These are phyloP conservation scores for Sodiomyces alkalinus DNA, from an alignment of 2,329 filamentous ascomycete genomes.

Conservation along the genomic window DNA sequence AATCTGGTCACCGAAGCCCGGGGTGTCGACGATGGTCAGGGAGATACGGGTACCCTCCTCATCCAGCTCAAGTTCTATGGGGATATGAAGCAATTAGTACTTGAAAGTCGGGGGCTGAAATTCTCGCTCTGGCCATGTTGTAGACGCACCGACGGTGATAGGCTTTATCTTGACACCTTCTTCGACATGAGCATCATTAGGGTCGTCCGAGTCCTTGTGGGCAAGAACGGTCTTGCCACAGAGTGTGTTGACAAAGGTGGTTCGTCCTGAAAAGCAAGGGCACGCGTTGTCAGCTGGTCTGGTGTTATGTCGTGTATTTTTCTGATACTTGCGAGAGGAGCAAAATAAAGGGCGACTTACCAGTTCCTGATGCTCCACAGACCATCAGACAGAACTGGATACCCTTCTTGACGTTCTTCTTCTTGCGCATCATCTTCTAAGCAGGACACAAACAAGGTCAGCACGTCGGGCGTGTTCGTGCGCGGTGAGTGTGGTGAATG, in stretches of 20 bases:
- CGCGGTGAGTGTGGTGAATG: too few relatives aligned
- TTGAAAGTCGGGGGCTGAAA: neutral
- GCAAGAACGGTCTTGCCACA: conserved; percentile 86
- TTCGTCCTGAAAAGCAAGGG: conserved; percentile 78
- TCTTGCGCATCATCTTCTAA: conserved; percentile 92
- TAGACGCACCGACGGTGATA: conserved; percentile 69
- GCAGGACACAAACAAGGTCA: too few relatives aligned
- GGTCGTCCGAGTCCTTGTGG: conserved; percentile 88
- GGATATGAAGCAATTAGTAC: conserved; percentile 2
- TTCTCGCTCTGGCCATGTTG: too few relatives aligned
- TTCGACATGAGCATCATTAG: conserved; percentile 76
- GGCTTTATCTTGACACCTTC: conserved; percentile 98
- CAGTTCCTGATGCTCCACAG: conserved; percentile 95
- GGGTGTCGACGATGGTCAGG: conserved; percentile 95
- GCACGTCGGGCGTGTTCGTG: too few relatives aligned
- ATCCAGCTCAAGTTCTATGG: conserved; percentile 76
- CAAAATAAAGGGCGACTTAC: conserved; percentile 35
- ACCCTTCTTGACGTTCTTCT: conserved; percentile 99
- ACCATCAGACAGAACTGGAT: conserved; percentile 99
- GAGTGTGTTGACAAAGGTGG: conserved; percentile 98
- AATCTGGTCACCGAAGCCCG: conserved; percentile 96
- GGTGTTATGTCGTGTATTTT: neutral
- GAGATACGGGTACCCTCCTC: conserved; percentile 98
- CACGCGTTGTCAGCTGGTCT: conserved; percentile 1
- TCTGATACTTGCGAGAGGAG: too few relatives aligned